Evolutionary conservation across 352 stramenopile genomes (phyloP), one percentile per base, ranked within the genome.

Genomic region (Peronospora destructor): DNA sequence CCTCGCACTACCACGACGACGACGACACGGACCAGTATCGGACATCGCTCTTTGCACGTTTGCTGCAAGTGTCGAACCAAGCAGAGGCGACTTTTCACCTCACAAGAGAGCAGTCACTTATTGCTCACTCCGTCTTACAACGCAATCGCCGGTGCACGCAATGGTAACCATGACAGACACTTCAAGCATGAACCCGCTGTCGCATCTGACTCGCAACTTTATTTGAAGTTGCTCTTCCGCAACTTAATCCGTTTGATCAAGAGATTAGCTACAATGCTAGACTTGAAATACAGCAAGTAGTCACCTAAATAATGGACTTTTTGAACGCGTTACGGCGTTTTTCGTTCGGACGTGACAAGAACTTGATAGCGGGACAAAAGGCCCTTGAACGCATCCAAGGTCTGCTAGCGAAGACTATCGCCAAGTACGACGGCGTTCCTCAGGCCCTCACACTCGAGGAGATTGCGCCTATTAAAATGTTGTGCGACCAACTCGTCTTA

Each of bases 401-500:
- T 8, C 46, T 73, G 44, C 64, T 88, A 44, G 49, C 64, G 6
- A 42, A 64, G 6, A 64, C 62, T 32, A 77, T 85, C 45, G 40
- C 43, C 23, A 64, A 61, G 45, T 55, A 66, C 29, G 38, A 72
- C 9, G 59, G 59, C 32, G 61, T 40, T 26, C 33, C 63, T 23
- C 70, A 66, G 45, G 75, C 77, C 29, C 64, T 89, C 8, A 68
- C 62, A 1, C 14, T 42, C 7, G 70, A 73, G 0, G 78, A 90
- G 38, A 87, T 90, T 33, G 64, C 53, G 32, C 66, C 73, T 13
- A 81, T 92, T 51, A 76, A 76, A 35, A 64, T 47, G 16, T 71
- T 92, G 6, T 89, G 75, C 47, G 71, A 89, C 54, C 63, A 81
- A 53, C 75, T 92, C 36, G 50, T 73, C 35, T 71, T 76, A 3